Evolutionary conservation across 2,329 filamentous ascomycete species (phyloP).

Genomic region (Xylaria polymorpha): DNA sequence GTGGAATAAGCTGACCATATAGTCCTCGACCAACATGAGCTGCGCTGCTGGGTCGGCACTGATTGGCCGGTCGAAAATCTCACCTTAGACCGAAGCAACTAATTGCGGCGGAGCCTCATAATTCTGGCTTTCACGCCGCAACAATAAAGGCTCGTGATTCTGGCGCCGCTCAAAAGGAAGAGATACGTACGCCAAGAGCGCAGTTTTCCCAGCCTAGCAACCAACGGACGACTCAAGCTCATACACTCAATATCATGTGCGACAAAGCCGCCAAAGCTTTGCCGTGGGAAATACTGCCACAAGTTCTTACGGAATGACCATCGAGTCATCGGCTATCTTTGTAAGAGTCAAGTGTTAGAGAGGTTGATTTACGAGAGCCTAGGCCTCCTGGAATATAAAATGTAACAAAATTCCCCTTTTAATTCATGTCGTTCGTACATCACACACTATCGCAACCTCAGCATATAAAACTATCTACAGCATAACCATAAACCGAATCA

Average conservation of each 20-base stretch:
- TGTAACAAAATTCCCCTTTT: not conserved
- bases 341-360: not conserved
- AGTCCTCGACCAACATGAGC: not conserved
- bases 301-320: not conserved
- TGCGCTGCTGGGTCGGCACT: not conserved
- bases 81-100: conserved; percentile 14
- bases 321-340: not conserved
- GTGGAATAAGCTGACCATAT: conserved; percentile 15
- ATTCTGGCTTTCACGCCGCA: not conserved
- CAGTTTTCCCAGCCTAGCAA: no score
- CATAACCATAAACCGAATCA: conserved; percentile 20
- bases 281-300: not conserved
- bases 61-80: conserved; percentile 19
- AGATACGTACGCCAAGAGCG: not conserved
- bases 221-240: not conserved
- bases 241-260: not conserved
- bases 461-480: not conserved
- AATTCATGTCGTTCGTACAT: not conserved
- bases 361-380: not conserved
- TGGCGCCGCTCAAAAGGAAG: not conserved
- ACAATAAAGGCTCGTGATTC: conserved; percentile 1
- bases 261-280: not conserved
- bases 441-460: conserved; percentile 2
- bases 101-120: conserved; percentile 12
- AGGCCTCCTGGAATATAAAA: conserved; percentile 17